Base-by-base conservation (phyloP, 371 early-diverging fungal genomes). In the Rhizopus sp. region DNA sequence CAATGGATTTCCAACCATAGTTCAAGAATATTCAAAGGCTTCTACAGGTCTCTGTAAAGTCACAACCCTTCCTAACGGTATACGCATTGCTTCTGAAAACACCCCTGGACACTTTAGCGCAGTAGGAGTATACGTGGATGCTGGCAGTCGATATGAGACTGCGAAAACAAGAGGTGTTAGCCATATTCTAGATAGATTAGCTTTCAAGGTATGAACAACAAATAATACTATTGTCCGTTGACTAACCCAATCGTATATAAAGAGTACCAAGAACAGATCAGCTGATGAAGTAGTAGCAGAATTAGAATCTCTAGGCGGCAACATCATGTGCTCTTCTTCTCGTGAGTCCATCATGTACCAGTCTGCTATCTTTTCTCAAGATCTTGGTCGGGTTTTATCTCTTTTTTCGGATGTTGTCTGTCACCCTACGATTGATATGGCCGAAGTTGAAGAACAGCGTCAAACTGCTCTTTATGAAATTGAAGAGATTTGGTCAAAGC, bases 261-360 rank as follows among this genome's bases (percentile, higher is more conserved):
- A 85, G 78, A 81, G 82, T 59, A 91, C 91, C 10, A 66, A 71
- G 32, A 84, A 80, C 44, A 69, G 81, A 48, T 83, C 82, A 16
- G 82, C 86, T 10, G 86, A 83, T 40, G 75, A 89, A 59, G 85
- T 94, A n/a, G 82, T 88, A 59, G 75, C 83, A 23, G 81, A 88
- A 66, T 73, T 96, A 44, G 96, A 95, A 59, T 78, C 84, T 16
- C 72, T 96, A 17, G 97, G 96, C 12, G 96, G 96, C 17, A 95
- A 93, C 53, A 82, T 97, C 33, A 86, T 88, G 80, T 90, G 95
- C 50, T 90, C 93, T 33, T 86, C 91, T 37, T 88, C 93, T n/a
- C 88, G 97, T 16, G 98, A 98, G 72, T 85, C 88, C 47, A 92
- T 96, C 70, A 91, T 95, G 88, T 95, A 94, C 69, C 96, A 95